A percentile compares a stretch with the other conserved stretches of the same genome.
These are phyloP conservation scores for Aureobasidium sp. DNA, from an alignment of 2,329 filamentous ascomycete genomes.

Conservation along the genomic window DNA sequence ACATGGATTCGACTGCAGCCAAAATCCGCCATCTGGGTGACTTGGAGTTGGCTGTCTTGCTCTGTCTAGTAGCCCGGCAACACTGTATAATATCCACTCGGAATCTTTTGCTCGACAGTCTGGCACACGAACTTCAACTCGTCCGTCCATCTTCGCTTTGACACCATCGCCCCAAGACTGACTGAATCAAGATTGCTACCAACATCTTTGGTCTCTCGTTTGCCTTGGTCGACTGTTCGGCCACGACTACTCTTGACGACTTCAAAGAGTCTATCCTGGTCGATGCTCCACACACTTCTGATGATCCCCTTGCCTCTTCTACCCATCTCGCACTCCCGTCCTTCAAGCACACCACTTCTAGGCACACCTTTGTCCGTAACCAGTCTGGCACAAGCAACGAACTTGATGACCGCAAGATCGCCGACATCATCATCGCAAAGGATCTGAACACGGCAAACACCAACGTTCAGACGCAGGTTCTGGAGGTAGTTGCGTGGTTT, in stretches of 20 bases:
- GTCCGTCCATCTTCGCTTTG: slow-evolving; percentile 34
- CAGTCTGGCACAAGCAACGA: slow-evolving; percentile 13
- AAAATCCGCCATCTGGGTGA: slow-evolving; percentile 74
- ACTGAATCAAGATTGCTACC: slow-evolving; percentile 11
- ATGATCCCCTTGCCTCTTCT: neutral
- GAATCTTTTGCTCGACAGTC: slow-evolving; percentile 50
- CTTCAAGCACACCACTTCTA: neutral
- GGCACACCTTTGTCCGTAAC: neutral
- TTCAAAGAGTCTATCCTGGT: slow-evolving; percentile 64
- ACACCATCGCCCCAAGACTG: neutral
- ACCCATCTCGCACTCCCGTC: neutral
- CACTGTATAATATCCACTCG: slow-evolving; percentile 82
- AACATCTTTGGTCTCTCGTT: slow-evolving; percentile 63
- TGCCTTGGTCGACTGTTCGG: slow-evolving; percentile 62
- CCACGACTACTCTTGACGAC: slow-evolving; percentile 67
- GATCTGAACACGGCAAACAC: slow-evolving; percentile 67
- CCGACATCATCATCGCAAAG: slow-evolving; percentile 74
- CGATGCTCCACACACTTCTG: slow-evolving; percentile 15
- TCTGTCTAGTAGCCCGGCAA: slow-evolving; percentile 71
- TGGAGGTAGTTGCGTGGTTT: slow-evolving; percentile 36
- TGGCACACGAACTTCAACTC: slow-evolving; percentile 66
- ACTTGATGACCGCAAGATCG: slow-evolving; percentile 50
- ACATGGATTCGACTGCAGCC: slow-evolving; percentile 31
- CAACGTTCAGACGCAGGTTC: slow-evolving; percentile 71
- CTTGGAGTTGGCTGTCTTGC: slow-evolving; percentile 74